Evolutionary conservation across 176 grass and related monocot species (phyloP).

Genomic region (Oryza australiensis): DNA sequence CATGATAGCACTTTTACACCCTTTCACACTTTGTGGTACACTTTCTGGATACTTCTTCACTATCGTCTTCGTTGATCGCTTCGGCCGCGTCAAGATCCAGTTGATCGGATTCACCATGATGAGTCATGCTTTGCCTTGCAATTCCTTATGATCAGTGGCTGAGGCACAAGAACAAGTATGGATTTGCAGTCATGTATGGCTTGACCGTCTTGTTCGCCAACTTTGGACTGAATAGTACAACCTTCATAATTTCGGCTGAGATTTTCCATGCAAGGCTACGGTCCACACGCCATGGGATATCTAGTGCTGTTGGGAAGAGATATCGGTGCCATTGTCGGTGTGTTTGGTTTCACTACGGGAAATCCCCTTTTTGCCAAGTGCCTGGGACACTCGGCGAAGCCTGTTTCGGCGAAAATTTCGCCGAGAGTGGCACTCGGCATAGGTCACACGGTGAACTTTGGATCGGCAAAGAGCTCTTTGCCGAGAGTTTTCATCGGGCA

Average conservation of each 20-base stretch:
- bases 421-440: no score
- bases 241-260: constrained; percentile 24
- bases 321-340: constrained; percentile 17
- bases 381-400: no score
- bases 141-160: background rate
- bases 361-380: no score
- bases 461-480: no score
- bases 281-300: constrained; percentile 36
- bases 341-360: no score
- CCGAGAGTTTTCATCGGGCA: no score
- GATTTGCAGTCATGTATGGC: constrained; percentile 20
- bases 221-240: constrained; percentile 35
- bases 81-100: constrained; percentile 39
- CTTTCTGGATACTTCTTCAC: constrained; percentile 36
- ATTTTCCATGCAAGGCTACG: constrained; percentile 33
- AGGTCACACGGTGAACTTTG: no score
- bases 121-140: constrained; percentile 31
- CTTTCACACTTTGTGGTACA: constrained; percentile 7
- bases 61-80: constrained; percentile 5
- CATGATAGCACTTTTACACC: background rate
- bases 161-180: background rate
- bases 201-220: constrained; percentile 29
- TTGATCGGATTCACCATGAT: constrained; percentile 37
- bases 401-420: no score
- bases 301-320: constrained; percentile 21